A percentile compares a stretch with the other conserved stretches of the same genome.
Evolutionary conservation across 2,329 filamentous ascomycete species (phyloP).

Genomic region (Juglanconis oblonga): DNA sequence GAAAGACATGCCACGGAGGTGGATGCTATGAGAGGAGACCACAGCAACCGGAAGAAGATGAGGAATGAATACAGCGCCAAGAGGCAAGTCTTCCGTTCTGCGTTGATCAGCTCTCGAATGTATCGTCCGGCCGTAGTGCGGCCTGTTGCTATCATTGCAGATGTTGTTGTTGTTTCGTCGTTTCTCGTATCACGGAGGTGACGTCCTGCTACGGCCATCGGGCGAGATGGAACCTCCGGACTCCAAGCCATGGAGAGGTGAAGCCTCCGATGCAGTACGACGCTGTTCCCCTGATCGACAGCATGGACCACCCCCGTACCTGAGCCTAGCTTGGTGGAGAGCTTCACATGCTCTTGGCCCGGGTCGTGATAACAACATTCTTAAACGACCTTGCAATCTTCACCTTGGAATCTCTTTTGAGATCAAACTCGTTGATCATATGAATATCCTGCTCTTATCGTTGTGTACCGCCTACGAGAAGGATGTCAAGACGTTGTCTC

Average conservation of each 20-base stretch:
- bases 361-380: background rate
- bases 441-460: too few relatives aligned
- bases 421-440: too few relatives aligned
- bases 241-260: background rate
- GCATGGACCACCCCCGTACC: slow-evolving; percentile 3
- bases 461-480: too few relatives aligned
- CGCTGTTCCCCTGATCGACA: slow-evolving; percentile 11
- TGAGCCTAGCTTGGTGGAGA: background rate
- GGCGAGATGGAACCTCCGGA: background rate
- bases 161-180: background rate
- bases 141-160: too few relatives aligned
- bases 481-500: too few relatives aligned
- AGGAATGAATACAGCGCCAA: too few relatives aligned
- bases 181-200: background rate
- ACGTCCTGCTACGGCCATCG: background rate
- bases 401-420: background rate
- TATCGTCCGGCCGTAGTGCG: too few relatives aligned
- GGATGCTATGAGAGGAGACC: too few relatives aligned
- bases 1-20: too few relatives aligned
- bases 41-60: too few relatives aligned
- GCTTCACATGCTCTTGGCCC: background rate
- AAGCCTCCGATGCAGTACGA: slow-evolving; percentile 1
- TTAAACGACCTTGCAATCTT: slow-evolving; percentile 10
- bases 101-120: too few relatives aligned
- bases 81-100: too few relatives aligned